Conservation (phyloP, 2,329 filamentous ascomycete species). For the Lachnellula occidentalis region DNA sequence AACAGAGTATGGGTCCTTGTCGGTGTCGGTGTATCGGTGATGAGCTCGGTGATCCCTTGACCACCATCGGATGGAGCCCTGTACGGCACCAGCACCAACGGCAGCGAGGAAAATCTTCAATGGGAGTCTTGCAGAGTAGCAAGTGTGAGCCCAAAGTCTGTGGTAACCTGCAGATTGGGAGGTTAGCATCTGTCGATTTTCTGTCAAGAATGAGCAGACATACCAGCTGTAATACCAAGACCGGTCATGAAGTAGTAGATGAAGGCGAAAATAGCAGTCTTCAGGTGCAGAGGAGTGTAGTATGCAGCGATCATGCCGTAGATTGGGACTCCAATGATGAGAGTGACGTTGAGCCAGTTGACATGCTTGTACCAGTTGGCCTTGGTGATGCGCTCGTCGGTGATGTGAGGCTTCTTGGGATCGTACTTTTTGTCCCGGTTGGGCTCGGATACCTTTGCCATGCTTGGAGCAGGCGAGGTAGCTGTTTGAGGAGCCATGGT, state of each 20-base stretch:
- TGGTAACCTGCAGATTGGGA: slow-evolving; percentile 53
- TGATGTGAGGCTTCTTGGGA: slow-evolving; percentile 74
- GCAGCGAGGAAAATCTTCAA: slow-evolving; percentile 79
- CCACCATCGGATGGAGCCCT: slow-evolving; percentile 88
- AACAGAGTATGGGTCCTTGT: slow-evolving; percentile 87
- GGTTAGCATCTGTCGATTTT: background rate
- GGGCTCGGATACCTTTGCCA: slow-evolving; percentile 27
- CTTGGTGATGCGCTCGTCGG: slow-evolving; percentile 73
- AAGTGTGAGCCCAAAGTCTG: slow-evolving; percentile 80
- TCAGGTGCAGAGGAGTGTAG: slow-evolving; percentile 68
- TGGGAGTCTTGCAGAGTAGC: slow-evolving; percentile 71
- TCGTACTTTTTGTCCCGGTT: slow-evolving; percentile 41
- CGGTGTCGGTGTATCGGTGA: slow-evolving; percentile 87
- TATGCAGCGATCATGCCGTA: slow-evolving; percentile 67
- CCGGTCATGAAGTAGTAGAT: slow-evolving; percentile 80
- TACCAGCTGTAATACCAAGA: slow-evolving; percentile 73
- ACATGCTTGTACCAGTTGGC: slow-evolving; percentile 88
- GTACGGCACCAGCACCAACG: slow-evolving; percentile 74
- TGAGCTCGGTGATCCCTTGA: slow-evolving; percentile 80
- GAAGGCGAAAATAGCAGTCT: slow-evolving; percentile 69
- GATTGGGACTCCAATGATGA: slow-evolving; percentile 75
- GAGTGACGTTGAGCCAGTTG: slow-evolving; percentile 84
- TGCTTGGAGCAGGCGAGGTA: slow-evolving; percentile 19
- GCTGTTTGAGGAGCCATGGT: slow-evolving; percentile 22
- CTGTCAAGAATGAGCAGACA: slow-evolving; percentile 25